Evolutionary conservation across 768 basidiomycete species (phyloP), one percentile per base, ranked within the genome.

Genomic region (Suillus alpinus): DNA sequence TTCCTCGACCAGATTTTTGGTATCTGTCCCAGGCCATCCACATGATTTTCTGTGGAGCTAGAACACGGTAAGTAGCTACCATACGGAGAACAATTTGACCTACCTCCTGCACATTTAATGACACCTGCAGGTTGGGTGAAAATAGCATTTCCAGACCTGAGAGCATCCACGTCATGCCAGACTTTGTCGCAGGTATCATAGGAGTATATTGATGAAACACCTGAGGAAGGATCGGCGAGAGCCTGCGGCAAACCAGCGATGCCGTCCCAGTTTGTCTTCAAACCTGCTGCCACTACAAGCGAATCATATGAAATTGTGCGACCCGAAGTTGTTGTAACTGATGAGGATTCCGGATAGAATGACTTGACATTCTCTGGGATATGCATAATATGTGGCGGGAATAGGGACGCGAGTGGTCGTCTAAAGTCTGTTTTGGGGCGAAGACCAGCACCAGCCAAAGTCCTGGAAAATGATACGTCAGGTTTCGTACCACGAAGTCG

Each of bases 21-120:
- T 82, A 93, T 52, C 86, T 79, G 70, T 95, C 92, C 91, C 92
- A 94, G 50, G 92, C 91, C 91, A 94, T 93, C 93, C 94, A 96
- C 91, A 96, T 94, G 58, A 95, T 91, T 75, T 95, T 94, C 70
- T 94, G 91, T 20, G 91, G 90, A 16, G 88, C 90, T 91, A 65
- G 23, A 44, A 41, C 39, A 23, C 39, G 34, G 44, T 62, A 5
- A 67, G 65, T 20, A 56, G 10, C 26, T 49, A 44, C 34, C 41
- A 52, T 46, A 26, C 37, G 2, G 20, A 18, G 26, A 59, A 6
- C 20, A 29, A 1, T 12, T 34, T 32, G 37, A 31, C 72, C 65
- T 67, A 91, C 92, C 91, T 78, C 93, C 89, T 67, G 95, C 91
- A 71, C 95, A 98, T 75, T 99, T 99, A 70, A 99, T 84, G 29